Evolutionary conservation across 75 land plant species (phyloP).

Genomic region (Picea glauca): DNA sequence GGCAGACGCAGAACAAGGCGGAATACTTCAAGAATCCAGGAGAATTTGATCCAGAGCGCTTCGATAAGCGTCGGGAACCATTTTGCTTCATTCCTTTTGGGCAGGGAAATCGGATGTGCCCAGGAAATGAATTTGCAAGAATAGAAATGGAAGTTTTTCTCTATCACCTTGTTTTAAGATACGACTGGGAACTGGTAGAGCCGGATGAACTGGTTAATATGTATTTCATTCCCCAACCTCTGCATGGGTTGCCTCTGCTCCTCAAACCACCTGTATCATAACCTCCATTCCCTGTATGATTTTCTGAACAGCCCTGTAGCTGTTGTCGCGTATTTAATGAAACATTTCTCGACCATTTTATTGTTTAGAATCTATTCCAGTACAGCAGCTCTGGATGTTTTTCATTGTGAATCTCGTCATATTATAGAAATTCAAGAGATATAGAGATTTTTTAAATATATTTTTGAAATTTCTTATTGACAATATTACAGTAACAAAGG

Average conservation of each 20-base stretch:
- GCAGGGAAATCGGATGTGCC: conserved; percentile 28
- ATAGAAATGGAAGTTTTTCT: conserved; percentile 20
- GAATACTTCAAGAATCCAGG: conserved; percentile 11
- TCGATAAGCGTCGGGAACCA: background rate
- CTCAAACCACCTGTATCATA: background rate
- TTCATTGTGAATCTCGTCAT: no score
- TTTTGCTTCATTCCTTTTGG: conserved; percentile 35
- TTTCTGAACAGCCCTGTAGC: no score
- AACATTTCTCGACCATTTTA: no score
- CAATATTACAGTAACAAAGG: no score
- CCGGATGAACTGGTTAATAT: background rate
- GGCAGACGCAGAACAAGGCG: conserved; percentile 17
- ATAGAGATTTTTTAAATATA: no score
- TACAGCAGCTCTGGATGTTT: no score
- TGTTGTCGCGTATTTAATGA: no score
- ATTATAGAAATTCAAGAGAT: no score
- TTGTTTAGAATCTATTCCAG: no score
- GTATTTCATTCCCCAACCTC: background rate
- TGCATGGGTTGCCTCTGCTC: background rate
- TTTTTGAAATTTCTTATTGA: no score
- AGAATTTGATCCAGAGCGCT: conserved; percentile 25
- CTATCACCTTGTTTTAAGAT: conserved; percentile 23
- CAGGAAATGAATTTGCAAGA: conserved; percentile 20
- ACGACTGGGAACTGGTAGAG: conserved; percentile 14
- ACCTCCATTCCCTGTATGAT: no score